Evolutionary conservation across 768 basidiomycete species (phyloP).

Genomic region (Serendipita sp.): DNA sequence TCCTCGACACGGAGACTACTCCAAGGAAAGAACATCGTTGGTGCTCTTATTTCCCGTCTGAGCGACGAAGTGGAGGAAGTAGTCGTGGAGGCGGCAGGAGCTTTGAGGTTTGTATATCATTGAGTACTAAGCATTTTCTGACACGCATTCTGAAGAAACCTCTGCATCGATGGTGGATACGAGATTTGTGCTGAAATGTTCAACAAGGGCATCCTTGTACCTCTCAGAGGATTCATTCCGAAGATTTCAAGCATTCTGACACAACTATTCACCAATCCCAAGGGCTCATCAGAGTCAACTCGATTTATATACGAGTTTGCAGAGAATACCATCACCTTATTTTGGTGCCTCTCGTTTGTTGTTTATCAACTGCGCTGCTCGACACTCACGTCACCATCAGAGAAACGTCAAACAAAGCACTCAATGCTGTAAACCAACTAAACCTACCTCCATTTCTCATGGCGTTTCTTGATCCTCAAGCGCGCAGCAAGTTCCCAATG

Average conservation of each 20-base stretch:
- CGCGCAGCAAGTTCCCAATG: conserved; percentile 51
- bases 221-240: conserved; percentile 57
- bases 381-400: conserved; percentile 21
- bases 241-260: conserved; percentile 70
- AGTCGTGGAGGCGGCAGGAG: conserved; percentile 73
- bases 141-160: conserved; percentile 40
- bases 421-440: conserved; percentile 71
- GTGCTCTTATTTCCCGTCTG: conserved; percentile 68
- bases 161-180: conserved; percentile 89
- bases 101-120: conserved; percentile 48
- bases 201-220: conserved; percentile 81
- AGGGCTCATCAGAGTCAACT: conserved; percentile 50
- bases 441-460: conserved; percentile 70
- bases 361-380: not conserved
- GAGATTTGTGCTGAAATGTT: conserved; percentile 96
- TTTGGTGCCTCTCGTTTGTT: conserved; percentile 95
- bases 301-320: conserved; percentile 75
- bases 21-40: conserved; percentile 83
- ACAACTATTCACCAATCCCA: conserved; percentile 45
- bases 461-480: conserved; percentile 53
- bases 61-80: conserved; percentile 87
- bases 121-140: not conserved
- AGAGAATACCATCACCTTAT: conserved; percentile 79
- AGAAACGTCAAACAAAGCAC: conserved; percentile 86
- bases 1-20: conserved; percentile 78